These are phyloP conservation scores for Carpinus fangiana DNA, from an alignment of 306 rosid species.

Conservation along the genomic window DNA sequence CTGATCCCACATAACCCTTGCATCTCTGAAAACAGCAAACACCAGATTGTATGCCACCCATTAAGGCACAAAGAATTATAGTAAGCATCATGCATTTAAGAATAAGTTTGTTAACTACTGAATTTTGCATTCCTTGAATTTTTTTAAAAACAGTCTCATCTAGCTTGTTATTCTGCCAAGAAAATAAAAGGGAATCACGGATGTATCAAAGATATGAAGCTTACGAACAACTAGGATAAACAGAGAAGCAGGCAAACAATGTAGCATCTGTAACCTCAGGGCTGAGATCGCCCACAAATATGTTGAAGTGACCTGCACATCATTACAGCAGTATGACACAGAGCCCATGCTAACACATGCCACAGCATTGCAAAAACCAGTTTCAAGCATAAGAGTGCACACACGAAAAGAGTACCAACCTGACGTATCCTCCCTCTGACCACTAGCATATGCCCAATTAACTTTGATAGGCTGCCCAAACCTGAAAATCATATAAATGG, in stretches of 20 bases:
- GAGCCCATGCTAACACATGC: conserved; percentile 17
- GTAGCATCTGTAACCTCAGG: conserved; percentile 99
- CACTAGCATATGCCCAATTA: conserved; percentile 98
- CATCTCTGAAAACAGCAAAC: conserved; percentile 66
- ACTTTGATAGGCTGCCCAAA: conserved; percentile 99
- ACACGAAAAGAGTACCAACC: conserved; percentile 43
- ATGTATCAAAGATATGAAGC: conserved; percentile 41
- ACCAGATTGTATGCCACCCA: neutral
- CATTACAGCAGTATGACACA: conserved; percentile 16
- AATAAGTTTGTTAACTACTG: neutral
- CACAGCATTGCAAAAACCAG: neutral
- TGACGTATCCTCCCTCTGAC: conserved; percentile 99
- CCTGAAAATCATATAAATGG: conserved; percentile 47
- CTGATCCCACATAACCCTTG: conserved; percentile 99
- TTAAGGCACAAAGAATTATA: neutral
- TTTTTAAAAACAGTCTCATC: neutral
- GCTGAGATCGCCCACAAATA: conserved; percentile 98
- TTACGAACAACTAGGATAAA: conserved; percentile 94
- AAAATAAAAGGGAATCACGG: neutral
- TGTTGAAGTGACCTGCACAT: conserved; percentile 88
- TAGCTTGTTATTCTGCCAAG: neutral
- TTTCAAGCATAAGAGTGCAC: conserved; percentile 4
- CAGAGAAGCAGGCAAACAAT: conserved; percentile 93
- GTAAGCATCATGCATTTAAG: conserved; percentile 1
- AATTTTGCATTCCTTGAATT: neutral